Evolutionary conservation across 257 asterid genomes (phyloP).

Genomic region (Solanum bulbocastanum): DNA sequence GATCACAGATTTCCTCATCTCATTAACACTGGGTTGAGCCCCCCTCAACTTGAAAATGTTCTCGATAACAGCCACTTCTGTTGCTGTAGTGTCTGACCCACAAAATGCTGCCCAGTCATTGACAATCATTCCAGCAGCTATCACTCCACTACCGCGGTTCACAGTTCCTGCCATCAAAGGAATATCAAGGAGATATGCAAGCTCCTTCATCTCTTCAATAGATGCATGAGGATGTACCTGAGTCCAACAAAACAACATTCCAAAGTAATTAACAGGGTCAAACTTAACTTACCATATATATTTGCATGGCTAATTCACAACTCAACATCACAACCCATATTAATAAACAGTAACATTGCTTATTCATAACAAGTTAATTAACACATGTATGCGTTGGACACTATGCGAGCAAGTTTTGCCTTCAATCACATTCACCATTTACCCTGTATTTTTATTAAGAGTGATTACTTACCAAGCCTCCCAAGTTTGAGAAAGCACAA

Average conservation of each 20-base stretch:
- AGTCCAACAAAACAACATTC: background rate
- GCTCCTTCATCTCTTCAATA: slow-evolving; percentile 71
- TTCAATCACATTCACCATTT: background rate
- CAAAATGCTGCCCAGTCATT: slow-evolving; percentile 91
- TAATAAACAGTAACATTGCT: background rate
- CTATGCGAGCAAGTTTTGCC: background rate
- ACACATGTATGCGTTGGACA: background rate
- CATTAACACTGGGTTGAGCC: slow-evolving; percentile 74
- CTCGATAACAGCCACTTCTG: slow-evolving; percentile 70
- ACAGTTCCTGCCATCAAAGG: slow-evolving; percentile 79
- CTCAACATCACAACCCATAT: background rate
- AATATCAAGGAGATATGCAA: slow-evolving; percentile 73
- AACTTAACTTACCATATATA: background rate
- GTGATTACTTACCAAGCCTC: slow-evolving; percentile 70
- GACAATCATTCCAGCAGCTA: slow-evolving; percentile 65
- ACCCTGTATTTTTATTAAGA: background rate
- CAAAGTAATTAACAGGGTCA: background rate
- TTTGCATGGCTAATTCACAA: background rate
- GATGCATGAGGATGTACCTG: slow-evolving; percentile 92
- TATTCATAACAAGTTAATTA: background rate
- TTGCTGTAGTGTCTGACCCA: slow-evolving; percentile 88
- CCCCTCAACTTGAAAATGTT: slow-evolving; percentile 69
- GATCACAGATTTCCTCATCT: slow-evolving; percentile 71
- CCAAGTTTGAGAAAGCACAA: slow-evolving; percentile 65
- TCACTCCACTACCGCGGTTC: slow-evolving; percentile 76